Conservation (phyloP, 176 grass and related monocot genomes). For the Oryza meridionalis region DNA sequence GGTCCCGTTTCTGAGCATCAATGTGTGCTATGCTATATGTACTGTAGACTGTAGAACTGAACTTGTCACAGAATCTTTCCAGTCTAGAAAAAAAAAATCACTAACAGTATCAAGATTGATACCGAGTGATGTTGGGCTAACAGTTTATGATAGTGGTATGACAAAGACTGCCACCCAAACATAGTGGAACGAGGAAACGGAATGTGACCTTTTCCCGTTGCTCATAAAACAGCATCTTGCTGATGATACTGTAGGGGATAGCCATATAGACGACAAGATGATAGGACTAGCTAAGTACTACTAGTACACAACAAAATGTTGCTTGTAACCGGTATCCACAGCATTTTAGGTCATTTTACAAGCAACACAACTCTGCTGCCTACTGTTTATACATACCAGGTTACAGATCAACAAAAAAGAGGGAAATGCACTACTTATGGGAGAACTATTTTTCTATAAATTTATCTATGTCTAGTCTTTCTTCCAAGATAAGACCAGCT, state of each 20-base stretch:
- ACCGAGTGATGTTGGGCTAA: background rate
- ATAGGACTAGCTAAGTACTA: background rate
- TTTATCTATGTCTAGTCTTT: slow-evolving; percentile 38
- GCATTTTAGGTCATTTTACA: slow-evolving; percentile 31
- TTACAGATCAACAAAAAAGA: slow-evolving; percentile 15
- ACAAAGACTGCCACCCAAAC: background rate
- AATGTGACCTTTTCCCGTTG: background rate
- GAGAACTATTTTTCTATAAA: background rate
- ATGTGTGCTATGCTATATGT: background rate
- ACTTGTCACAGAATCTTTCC: background rate
- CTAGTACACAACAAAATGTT: slow-evolving; percentile 18
- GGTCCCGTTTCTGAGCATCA: slow-evolving; percentile 8
- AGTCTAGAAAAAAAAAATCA: background rate
- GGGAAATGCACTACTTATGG: slow-evolving; percentile 8
- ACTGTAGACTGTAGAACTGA: too few relatives aligned
- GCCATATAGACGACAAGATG: too few relatives aligned
- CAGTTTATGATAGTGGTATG: background rate
- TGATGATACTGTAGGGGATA: too few relatives aligned
- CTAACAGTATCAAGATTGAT: background rate
- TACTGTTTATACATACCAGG: slow-evolving; percentile 12
- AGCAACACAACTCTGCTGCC: slow-evolving; percentile 16
- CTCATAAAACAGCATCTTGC: background rate
- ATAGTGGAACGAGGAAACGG: background rate
- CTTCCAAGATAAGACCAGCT: background rate
- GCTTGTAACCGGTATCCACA: slow-evolving; percentile 29